Evolutionary conservation across 768 basidiomycete genomes (phyloP), one percentile per base, ranked within the genome.

Genomic region (Lactarius akahatsu): DNA sequence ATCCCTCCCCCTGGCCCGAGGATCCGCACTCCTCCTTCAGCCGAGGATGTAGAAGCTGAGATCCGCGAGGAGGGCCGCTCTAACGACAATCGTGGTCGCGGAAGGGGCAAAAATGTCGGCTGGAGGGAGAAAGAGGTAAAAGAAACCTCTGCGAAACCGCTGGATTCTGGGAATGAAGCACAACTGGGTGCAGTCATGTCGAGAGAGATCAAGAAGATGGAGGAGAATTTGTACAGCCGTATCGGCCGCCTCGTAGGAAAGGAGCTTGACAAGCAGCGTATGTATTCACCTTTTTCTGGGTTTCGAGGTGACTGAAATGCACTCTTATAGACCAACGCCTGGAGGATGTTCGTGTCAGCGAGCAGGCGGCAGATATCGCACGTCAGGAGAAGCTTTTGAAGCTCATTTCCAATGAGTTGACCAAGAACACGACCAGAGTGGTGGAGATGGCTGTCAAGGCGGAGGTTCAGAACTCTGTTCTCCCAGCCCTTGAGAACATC

Each of bases 231-330:
- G 58, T 88, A 91, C 69, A 86, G 76, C 45, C 86, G 88, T 57
- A 87, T 95, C 65, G 88, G 88, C n/a, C 85, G 89, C 54, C 78
- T 93, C 60, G 87, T 95, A 70, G 83, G 83, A 43, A 91, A 91
- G 78, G 93, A 95, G 76, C 88, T 95, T 82, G 93, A 94, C 73
- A 94, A 89, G 77, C 92, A 94, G 76, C 87, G 93, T 93, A 70
- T 76, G 90, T 80, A 36, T 28, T 56, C 73, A 52, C 63, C 63
- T 34, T 11, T 28, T 36, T 18, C 8, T 59, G 61, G 72, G 40
- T 68, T 30, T 66, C 41, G 10, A 28, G 43, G 64, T 63, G 13
- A 52, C 58, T 57, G 41, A 71, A 43, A 32, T 62, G 40, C 16
- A n/a, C 50, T 26, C 30, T 55, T 40, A 30, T 74, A 94, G 93